Evolutionary conservation across 208 protist genomes (phyloP).

Genomic region (Crithidia expoeki): DNA sequence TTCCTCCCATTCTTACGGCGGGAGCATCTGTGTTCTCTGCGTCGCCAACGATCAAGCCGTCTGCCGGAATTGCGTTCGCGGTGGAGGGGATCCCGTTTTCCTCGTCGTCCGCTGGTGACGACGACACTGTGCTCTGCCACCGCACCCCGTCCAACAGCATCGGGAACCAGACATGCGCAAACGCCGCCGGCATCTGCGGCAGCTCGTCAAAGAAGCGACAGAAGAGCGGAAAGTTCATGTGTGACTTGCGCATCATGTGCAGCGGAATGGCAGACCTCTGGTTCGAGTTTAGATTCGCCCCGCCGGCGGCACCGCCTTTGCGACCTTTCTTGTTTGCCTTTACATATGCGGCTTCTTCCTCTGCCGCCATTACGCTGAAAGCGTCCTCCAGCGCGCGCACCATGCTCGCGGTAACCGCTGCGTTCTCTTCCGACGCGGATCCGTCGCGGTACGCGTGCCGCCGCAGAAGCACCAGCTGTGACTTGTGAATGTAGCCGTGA

Average conservation of each 20-base stretch:
- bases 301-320: conserved; percentile 44
- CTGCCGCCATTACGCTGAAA: conserved; percentile 51
- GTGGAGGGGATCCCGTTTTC: not conserved
- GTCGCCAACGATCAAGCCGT: not conserved
- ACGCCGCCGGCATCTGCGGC: conserved; percentile 66
- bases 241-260: conserved; percentile 65
- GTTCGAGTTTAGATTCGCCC: conserved; percentile 40
- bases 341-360: conserved; percentile 72
- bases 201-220: conserved; percentile 71
- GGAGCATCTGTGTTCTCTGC: not conserved
- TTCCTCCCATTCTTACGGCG: not conserved
- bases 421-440: conserved; percentile 24
- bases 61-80: not conserved
- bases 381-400: conserved; percentile 70
- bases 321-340: conserved; percentile 51
- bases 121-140: not conserved
- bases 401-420: conserved; percentile 60
- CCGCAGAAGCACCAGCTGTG: conserved; percentile 43
- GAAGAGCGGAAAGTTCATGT: conserved; percentile 68
- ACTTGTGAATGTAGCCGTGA: conserved; percentile 82
- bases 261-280: conserved; percentile 75
- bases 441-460: conserved; percentile 29
- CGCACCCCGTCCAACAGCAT: conserved; percentile 36
- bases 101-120: not conserved
- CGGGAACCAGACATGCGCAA: conserved; percentile 74